Evolutionary conservation across 2,329 filamentous ascomycete species (phyloP), one percentile per base, ranked within the genome.

Genomic region (Alternaria conjuncta): DNA sequence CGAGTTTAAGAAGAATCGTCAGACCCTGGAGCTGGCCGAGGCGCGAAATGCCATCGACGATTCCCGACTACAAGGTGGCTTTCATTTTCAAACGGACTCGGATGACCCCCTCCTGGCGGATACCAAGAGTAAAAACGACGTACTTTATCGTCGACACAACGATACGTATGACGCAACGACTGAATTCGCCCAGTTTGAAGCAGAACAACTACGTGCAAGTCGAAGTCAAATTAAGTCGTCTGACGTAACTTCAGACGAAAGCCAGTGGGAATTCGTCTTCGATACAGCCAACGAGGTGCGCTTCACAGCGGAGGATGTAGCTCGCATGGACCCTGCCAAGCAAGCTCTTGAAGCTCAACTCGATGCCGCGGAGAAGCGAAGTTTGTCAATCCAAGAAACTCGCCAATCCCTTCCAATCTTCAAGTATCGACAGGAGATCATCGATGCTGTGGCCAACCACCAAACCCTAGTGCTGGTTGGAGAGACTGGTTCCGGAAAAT

Each of bases 401-500:
- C 86, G 96, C 44, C 97, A 96, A 75, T 94, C 89, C 67, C 82
- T 99, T 41, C 96, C 96, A 0, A 95, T 62, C 13, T 62, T 49
- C 12, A 32, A 98, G 47, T 98, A 95, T 79, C 86, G 90, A 47
- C 91, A 97, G 44, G 86, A 95, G 68, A 92, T 99, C 59, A 85
- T 99, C 21, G 87, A 90, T n/a, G 96, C 96, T 0, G 84, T 98
- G n/a, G 87, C 89, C 32, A 85, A 96, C 56, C 90, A 94, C 70
- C 96, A 97, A 74, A 89, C 97, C 13, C 81, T 99, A 11, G 93
- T 99, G 62, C 90, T 99, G 57, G 94, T 97, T 2, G 96, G 93
- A 75, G 94, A 98, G 79, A 99, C 96, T 0, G 96, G 96, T 57
- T 94, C 90, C 71, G 96, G 96, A 71, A 99, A 99, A 81, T 97